Evolutionary conservation across 2,329 filamentous ascomycete genomes (phyloP), one percentile per base, ranked within the genome.

Genomic region (Grosmannia clavigera): DNA sequence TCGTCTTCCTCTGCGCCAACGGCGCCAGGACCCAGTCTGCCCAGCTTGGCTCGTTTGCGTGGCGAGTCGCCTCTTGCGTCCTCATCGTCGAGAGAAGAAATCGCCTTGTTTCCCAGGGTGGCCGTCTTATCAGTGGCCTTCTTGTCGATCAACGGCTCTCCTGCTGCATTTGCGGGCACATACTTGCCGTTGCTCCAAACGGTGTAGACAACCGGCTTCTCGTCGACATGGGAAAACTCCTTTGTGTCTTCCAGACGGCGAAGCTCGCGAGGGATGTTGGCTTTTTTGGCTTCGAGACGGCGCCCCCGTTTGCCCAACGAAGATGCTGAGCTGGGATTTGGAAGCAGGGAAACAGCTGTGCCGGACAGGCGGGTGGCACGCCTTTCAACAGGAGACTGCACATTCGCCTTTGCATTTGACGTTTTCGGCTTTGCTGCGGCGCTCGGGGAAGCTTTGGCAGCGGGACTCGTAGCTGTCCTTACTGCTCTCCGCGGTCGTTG

Each of bases 151-250:
- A 72, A 72, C 51, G 75, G 72, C 46, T 72, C 69, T 0, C 71
- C 67, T 3, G 72, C 68, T 48, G 73, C 73, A 57, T 75, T 63
- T 12, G 71, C 67, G 29, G 70, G 68, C 2, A 86, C 73, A 60
- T 78, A 80, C 68, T 86, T 86, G 60, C 83, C 83, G 64, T 85
- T 86, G 66, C 80, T 81, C 83, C 83, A 86, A 31, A 83, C 76
- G 1, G 81, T 84, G 64, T 81, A 76, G 9, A 80, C 52, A 4
- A 86, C 78, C 5, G 82, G 82, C 58, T 77, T 73, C 16, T 77
- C 78, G 59, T 86, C 83, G 27, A 85, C 79, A 55, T 79, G 77
- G 0, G 78, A 73, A 62, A 78, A 86, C 66, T 86, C 83, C 61
- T 83, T 81, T 62, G 84, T 81, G 70, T 87, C 79, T 71, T 80